phyloP scores from a whole-genome alignment of 129 eudicot genomes.

The Sambucus nigra region DNA sequence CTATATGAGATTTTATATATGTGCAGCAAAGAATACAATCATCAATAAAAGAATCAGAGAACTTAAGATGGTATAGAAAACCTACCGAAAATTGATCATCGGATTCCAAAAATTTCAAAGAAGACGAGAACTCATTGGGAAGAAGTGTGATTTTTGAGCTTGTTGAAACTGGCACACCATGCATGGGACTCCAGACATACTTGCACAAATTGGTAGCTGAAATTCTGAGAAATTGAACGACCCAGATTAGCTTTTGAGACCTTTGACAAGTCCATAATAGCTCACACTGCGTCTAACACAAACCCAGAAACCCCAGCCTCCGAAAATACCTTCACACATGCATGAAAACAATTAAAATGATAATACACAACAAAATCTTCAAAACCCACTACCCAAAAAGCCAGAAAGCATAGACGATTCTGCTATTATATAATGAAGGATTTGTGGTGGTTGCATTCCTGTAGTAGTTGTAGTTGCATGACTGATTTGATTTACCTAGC shows the following conservation, averaged over 20 bases:
- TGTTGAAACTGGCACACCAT: slow-evolving; percentile 32
- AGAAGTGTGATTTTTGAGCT: slow-evolving; percentile 10
- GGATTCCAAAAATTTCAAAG: slow-evolving; percentile 52
- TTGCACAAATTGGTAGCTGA: slow-evolving; percentile 31
- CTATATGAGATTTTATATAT: slow-evolving; percentile 38
- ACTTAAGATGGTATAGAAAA: slow-evolving; percentile 17
- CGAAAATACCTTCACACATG: slow-evolving; percentile 8
- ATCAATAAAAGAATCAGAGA: slow-evolving; percentile 54
- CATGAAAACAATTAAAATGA: slow-evolving; percentile 14
- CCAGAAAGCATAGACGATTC: slow-evolving; percentile 12
- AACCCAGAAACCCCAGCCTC: slow-evolving; percentile 15
- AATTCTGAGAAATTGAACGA: slow-evolving; percentile 17
- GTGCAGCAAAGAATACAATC: slow-evolving; percentile 60
- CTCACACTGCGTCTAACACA: slow-evolving; percentile 6
- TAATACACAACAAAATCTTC: slow-evolving; percentile 13
- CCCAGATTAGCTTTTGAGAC: slow-evolving; percentile 13
- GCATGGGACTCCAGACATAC: slow-evolving; percentile 22
- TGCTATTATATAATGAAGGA: slow-evolving; percentile 37
- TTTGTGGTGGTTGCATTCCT: slow-evolving; percentile 9
- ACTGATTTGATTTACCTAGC: slow-evolving; percentile 10
- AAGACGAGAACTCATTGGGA: slow-evolving; percentile 24
- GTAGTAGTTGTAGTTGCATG: slow-evolving; percentile 13
- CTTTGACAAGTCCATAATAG: slow-evolving; percentile 34
- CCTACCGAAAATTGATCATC: slow-evolving; percentile 58
- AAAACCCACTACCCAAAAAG: slow-evolving; percentile 47